These are phyloP conservation scores for Lolium rigidum DNA, from an alignment of 176 grass and related monocot species.

Conservation along the genomic window DNA sequence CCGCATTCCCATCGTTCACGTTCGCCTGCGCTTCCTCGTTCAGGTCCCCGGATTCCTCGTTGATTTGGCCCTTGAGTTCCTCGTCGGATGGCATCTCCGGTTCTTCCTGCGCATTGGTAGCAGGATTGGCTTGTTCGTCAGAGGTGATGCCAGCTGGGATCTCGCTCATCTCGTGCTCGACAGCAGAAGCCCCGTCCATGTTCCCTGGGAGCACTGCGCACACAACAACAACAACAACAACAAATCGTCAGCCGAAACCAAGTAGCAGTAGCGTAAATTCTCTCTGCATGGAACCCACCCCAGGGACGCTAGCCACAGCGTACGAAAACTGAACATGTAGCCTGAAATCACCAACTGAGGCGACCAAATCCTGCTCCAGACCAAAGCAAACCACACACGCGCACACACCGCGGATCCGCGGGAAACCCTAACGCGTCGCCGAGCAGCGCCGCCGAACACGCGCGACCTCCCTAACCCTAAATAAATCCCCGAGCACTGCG, in stretches of 20 bases:
- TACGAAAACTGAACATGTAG: background rate
- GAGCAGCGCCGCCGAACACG: too few relatives aligned
- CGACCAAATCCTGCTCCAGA: background rate
- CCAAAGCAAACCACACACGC: background rate
- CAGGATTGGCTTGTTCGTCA: constrained; percentile 32
- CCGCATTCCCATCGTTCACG: constrained; percentile 15
- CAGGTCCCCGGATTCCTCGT: constrained; percentile 38
- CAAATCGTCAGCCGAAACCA: constrained; percentile 12
- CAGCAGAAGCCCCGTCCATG: constrained; percentile 59
- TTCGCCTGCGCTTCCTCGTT: constrained; percentile 25
- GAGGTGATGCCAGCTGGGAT: background rate
- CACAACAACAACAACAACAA: background rate
- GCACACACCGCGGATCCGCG: background rate
- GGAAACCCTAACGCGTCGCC: background rate
- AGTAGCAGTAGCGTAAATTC: background rate
- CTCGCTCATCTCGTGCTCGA: constrained; percentile 43
- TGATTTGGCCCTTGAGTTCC: constrained; percentile 15
- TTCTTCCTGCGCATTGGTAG: constrained; percentile 35
- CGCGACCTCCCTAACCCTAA: constrained; percentile 35
- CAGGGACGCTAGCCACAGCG: background rate
- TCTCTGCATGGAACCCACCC: background rate
- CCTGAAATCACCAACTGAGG: background rate
- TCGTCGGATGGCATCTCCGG: constrained; percentile 29
- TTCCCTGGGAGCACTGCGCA: constrained; percentile 42
- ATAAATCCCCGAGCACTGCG: constrained; percentile 8